Evolutionary conservation across 176 grass and related monocot genomes (phyloP).

Genomic region (Zizania latifolia): DNA sequence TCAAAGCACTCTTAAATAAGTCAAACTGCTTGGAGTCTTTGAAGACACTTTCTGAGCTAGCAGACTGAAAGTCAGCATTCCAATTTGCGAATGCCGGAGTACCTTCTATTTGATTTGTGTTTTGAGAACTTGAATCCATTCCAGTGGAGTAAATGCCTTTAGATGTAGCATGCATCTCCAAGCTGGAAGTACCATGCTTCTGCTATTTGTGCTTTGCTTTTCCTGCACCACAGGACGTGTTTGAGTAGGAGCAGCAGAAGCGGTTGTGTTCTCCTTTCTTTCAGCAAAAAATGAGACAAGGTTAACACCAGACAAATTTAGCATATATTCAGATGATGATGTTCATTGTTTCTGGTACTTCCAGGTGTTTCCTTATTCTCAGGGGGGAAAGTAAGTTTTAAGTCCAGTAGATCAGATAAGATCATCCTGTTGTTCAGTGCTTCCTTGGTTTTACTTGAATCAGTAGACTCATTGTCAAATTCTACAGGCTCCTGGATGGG

Average conservation of each 20-base stretch:
- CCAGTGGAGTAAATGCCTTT: background rate
- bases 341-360: conserved; percentile 24
- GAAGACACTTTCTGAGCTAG: conserved; percentile 16
- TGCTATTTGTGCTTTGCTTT: conserved; percentile 23
- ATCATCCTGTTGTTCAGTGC: conserved; percentile 43
- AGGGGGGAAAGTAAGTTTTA: conserved; percentile 55
- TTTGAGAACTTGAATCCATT: conserved; percentile 25
- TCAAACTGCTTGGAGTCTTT: conserved; percentile 36
- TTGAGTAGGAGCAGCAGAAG: conserved; percentile 12
- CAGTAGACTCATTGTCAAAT: conserved; percentile 48
- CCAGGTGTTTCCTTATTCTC: conserved; percentile 36
- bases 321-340: conserved; percentile 27
- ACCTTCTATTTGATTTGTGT: conserved; percentile 32
- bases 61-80: conserved; percentile 72
- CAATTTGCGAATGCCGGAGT: conserved; percentile 60
- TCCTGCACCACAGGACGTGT: conserved; percentile 23
- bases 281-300: conserved; percentile 53
- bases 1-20: conserved; percentile 44
- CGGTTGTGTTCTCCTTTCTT: conserved; percentile 45
- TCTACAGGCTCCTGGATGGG: conserved; percentile 67
- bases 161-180: conserved; percentile 10
- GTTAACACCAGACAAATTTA: conserved; percentile 52
- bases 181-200: conserved; percentile 30
- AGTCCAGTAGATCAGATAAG: conserved; percentile 77
- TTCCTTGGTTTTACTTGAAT: conserved; percentile 57